Evolutionary conservation across 192 early-diverging fungal species (phyloP).

Genomic region (Backusella liffmaniae): DNA sequence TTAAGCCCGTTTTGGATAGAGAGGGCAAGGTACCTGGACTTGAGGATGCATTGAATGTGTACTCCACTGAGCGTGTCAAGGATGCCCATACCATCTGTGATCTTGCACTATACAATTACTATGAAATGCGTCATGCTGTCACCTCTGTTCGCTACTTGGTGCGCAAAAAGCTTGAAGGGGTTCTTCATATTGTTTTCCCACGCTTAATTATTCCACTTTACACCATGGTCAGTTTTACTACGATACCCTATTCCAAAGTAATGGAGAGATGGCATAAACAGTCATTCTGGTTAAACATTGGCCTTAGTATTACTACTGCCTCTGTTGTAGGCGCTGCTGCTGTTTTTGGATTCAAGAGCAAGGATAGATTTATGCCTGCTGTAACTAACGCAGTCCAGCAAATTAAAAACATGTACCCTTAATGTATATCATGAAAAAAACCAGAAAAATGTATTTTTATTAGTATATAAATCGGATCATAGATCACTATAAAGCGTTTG

Average conservation of each 20-base stretch:
- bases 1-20: conserved; percentile 23
- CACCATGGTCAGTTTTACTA: conserved; percentile 94
- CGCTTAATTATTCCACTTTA: conserved; percentile 81
- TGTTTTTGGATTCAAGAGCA: background rate
- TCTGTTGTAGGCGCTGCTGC: background rate
- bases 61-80: conserved; percentile 62
- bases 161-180: conserved; percentile 78
- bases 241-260: conserved; percentile 81
- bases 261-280: conserved; percentile 48
- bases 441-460: background rate
- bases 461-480: background rate
- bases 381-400: background rate
- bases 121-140: conserved; percentile 90
- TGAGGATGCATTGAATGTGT: conserved; percentile 67
- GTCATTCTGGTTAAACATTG: conserved; percentile 47
- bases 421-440: background rate
- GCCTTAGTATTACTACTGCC: conserved; percentile 10
- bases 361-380: background rate
- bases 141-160: conserved; percentile 68
- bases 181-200: conserved; percentile 75
- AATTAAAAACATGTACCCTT: background rate
- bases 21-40: conserved; percentile 34
- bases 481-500: conserved; percentile 37
- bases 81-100: conserved; percentile 91
- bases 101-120: conserved; percentile 91